A percentile compares a stretch with the other conserved stretches of the same genome.
phyloP scores from a whole-genome alignment of 2,329 filamentous ascomycete species.

The Amesomyces nigricolor region DNA sequence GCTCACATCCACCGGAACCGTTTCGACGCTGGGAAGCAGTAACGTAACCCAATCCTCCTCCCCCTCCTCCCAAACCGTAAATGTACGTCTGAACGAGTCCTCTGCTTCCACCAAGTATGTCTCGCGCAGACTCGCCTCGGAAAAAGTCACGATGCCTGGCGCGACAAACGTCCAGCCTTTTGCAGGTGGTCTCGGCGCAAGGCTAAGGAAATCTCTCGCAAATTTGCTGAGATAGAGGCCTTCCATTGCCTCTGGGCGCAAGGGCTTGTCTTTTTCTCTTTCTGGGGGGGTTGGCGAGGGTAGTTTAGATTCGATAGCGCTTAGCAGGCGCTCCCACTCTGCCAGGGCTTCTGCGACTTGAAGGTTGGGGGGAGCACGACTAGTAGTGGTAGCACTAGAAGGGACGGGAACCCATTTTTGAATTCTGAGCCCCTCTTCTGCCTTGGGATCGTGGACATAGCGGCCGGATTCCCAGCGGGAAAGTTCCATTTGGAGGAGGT shows the following conservation, averaged over 20 bases:
- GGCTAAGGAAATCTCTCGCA: neutral
- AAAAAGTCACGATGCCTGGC: neutral
- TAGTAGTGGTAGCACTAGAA: neutral
- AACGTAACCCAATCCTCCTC: neutral
- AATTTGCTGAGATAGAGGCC: neutral
- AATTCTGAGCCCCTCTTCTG: neutral
- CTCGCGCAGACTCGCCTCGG: neutral
- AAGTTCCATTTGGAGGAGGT: neutral
- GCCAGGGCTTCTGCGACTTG: neutral
- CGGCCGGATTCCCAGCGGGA: slow-evolving; percentile 1
- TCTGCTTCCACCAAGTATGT: neutral
- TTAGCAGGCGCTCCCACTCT: neutral
- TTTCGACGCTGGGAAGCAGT: neutral
- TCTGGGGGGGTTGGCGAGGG: neutral
- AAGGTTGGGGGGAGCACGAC: neutral
- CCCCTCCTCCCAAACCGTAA: neutral
- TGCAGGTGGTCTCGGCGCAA: neutral
- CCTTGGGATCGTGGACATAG: neutral
- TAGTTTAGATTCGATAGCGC: neutral
- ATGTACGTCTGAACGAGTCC: neutral
- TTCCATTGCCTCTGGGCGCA: neutral
- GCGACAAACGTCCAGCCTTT: neutral
- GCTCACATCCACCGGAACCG: neutral
- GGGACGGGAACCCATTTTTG: slow-evolving; percentile 2
- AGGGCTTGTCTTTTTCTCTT: neutral